These are phyloP conservation scores for Globisporangium sylvaticum DNA, from an alignment of 352 stramenopile genomes.

Conservation along the genomic window DNA sequence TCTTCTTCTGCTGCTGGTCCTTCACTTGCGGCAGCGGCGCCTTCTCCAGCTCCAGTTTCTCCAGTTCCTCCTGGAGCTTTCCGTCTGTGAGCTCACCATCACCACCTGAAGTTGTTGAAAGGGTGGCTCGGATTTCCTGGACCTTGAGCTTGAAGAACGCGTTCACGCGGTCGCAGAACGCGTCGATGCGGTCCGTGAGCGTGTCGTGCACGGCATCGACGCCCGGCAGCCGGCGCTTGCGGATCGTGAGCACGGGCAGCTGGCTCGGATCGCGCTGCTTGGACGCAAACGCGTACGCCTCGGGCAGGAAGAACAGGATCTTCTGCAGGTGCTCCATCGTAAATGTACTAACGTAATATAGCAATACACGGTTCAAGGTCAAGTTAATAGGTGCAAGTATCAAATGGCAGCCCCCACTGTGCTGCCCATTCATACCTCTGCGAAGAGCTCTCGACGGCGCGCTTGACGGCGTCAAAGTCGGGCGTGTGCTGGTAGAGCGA, in stretches of 20 bases:
- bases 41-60: conserved; percentile 34
- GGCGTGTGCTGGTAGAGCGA: conserved; percentile 70
- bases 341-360: conserved; percentile 26
- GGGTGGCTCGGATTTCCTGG: conserved; percentile 10
- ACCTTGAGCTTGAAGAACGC: conserved; percentile 25
- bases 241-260: conserved; percentile 44
- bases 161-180: conserved; percentile 36
- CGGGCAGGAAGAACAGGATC: conserved; percentile 48
- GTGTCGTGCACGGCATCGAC: conserved; percentile 25
- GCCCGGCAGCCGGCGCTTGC: conserved; percentile 37
- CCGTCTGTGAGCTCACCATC: conserved; percentile 24
- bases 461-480: conserved; percentile 58
- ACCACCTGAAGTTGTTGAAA: not conserved
- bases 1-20: conserved; percentile 10
- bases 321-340: conserved; percentile 49
- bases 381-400: too few relatives aligned
- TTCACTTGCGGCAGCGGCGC: conserved; percentile 27
- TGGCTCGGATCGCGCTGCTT: conserved; percentile 36
- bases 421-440: conserved; percentile 34
- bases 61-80: conserved; percentile 30
- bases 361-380: not conserved
- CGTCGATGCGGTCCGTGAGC: conserved; percentile 43
- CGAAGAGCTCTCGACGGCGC: conserved; percentile 61
- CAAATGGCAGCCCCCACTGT: not conserved
- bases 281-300: conserved; percentile 45